Base-by-base conservation (phyloP, 2,329 filamentous ascomycete genomes). In the Aotearoamyces nothofagi region DNA sequence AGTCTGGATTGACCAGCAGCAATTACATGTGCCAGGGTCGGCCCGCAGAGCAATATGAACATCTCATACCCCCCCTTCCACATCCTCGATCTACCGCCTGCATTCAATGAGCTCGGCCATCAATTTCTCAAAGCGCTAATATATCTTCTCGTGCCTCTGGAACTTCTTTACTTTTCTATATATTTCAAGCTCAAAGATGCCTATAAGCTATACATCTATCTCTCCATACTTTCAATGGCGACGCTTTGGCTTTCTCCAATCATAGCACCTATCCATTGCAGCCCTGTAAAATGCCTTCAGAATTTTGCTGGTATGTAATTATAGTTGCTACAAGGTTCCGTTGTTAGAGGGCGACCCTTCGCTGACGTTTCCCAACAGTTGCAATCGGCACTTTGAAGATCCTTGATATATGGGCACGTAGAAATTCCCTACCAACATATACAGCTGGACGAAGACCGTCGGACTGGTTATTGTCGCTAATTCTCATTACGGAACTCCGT, bases 311-410 rank as follows among this genome's bases (percentile, higher is more conserved):
- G 52, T 54, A 41, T 33, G 46, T 27, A 32, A 19, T 24, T 8
- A 13, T 5, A 16, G 9, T 33, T 3, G 9, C 19, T 22, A n/a
- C n/a, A n/a, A 8, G 19, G 8, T 22, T 22, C 19, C 19, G 8
- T 22, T n/a, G n/a, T 22, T 8, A n/a, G 19, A 8, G 8, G 8
- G n/a, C 8, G 19, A 22, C 10, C 16, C n/a, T 23, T 19, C 35
- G 23, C 37, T 45, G 24, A 42, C 26, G n/a, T 14, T 16, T 20
- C 17, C n/a, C n/a, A 27, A 20, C 36, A 51, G 53, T 52, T 39
- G 49, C 46, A 12, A 49, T 53, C 32, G 52, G 47, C 2, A 46
- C 44, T 28, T 54, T 58, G 52, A 58, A 56, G 36, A 32, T 49
- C 9, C 44, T 57, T 9, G 55, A 58, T 31, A 37, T 57, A n/a